Conservation (phyloP, 192 early-diverging fungal genomes). For the Oehlia diaphana region DNA sequence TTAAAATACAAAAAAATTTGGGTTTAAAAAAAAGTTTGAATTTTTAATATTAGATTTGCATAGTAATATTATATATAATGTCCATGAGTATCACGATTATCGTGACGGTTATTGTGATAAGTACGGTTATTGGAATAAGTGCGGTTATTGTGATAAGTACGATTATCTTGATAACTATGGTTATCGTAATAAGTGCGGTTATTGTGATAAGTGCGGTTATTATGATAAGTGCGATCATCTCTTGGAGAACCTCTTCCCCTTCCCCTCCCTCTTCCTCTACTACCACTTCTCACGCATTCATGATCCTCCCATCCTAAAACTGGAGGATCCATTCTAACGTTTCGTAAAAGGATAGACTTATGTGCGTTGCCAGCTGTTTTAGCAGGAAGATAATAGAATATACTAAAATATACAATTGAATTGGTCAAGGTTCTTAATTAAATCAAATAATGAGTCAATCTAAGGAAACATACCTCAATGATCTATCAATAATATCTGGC, state of each 20-base stretch:
- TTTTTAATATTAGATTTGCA: no score
- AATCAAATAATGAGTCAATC: background rate
- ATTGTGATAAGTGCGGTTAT: no score
- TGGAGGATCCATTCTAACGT: conserved; percentile 28
- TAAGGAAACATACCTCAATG: conserved; percentile 38
- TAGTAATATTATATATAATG: no score
- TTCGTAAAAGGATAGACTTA: conserved; percentile 33
- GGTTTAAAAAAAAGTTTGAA: no score
- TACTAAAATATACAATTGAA: conserved; percentile 28
- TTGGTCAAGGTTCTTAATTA: background rate
- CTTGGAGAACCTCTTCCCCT: background rate
- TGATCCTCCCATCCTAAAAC: conserved; percentile 36
- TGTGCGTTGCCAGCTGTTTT: conserved; percentile 23
- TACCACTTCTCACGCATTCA: conserved; percentile 35
- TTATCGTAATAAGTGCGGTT: no score
- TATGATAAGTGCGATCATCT: no score
- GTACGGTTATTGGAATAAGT: no score
- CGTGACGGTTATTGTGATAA: no score
- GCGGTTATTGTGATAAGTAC: no score
- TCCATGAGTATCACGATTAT: no score
- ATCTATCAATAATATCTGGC: conserved; percentile 60
- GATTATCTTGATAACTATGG: no score
- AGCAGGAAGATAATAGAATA: conserved; percentile 34
- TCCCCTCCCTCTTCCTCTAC: conserved; percentile 28
- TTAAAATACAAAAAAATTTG: no score